Evolutionary conservation across 1,284 basidiomycete species (phyloP), one percentile per base, ranked within the genome.

Genomic region (Fomes fomentarius): DNA sequence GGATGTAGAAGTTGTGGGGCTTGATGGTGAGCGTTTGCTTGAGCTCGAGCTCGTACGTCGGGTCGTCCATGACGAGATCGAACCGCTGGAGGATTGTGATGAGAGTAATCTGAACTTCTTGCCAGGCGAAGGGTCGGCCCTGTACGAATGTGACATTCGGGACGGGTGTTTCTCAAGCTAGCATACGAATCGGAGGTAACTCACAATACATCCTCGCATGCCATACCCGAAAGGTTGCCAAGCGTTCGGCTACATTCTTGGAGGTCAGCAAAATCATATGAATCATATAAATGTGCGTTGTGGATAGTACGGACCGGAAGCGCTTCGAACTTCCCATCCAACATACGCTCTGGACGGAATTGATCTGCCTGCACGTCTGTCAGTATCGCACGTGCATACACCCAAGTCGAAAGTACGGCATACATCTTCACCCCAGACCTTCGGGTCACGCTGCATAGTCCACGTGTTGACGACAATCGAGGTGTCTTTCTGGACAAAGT

Each of bases 1-100:
- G 71, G 42, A 82, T 76, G 46, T 65, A 63, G 52, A 81, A 73
- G 31, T 74, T 68, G 46, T 71, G 67, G 1, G 79, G 80, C 65
- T 82, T 82, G 65, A 81, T 71, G 0, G 78, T 81, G 39, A 82
- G 66, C 14, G 77, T 73, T 61, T 78, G 75, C 65, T 75, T 74
- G 57, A 80, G 62, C 54, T 73, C 60, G 6, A 82, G 69, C 35
- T 71, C 69, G 56, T 81, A 81, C 4, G 67, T 62, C 1, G 76
- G 74, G 64, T 81, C 75, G 30, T 70, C 70, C 52, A 77, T 61
- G 28, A 70, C 67, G 41, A 81, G 60, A 59, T 81, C 78, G 64
- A 82, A 80, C 22, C 70, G 69, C 61, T 77, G 74, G 37, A 79
- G 65, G 19, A 80, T 67, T 21, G 70, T 67, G 2, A 73, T 72